Conservation (phyloP, 176 grass and related monocot genomes). For the Guadua angustifolia region DNA sequence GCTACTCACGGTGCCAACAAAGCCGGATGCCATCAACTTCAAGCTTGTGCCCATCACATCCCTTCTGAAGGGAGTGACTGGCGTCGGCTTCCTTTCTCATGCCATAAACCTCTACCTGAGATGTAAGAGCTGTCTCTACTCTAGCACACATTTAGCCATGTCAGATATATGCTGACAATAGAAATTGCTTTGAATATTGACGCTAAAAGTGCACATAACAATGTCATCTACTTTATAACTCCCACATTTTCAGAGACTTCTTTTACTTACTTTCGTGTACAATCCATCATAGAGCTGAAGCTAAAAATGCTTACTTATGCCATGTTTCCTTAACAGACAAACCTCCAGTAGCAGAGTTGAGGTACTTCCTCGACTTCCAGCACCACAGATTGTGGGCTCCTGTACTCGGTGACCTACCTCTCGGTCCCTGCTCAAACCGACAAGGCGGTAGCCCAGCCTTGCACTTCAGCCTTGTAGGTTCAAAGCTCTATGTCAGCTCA, state of each 20-base stretch:
- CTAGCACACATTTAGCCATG: neutral
- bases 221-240: neutral
- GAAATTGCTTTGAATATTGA: no score
- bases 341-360: slow-evolving; percentile 67
- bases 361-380: slow-evolving; percentile 95
- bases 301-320: neutral
- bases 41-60: slow-evolving; percentile 84
- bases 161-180: neutral
- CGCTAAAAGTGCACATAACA: no score
- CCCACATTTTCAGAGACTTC: neutral
- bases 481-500: slow-evolving; percentile 81
- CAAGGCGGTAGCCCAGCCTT: slow-evolving; percentile 46
- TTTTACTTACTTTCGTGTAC: neutral
- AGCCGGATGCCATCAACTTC: slow-evolving; percentile 75
- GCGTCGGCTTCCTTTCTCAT: slow-evolving; percentile 80
- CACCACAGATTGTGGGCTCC: slow-evolving; percentile 78
- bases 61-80: slow-evolving; percentile 67
- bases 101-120: slow-evolving; percentile 94
- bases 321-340: slow-evolving; percentile 61
- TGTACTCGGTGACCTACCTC: slow-evolving; percentile 68
- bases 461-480: slow-evolving; percentile 72
- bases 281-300: neutral
- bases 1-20: slow-evolving; percentile 68
- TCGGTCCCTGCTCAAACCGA: slow-evolving; percentile 68
- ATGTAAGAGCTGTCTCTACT: slow-evolving; percentile 57